A percentile compares a stretch with the other conserved stretches of the same genome.
Conservation (phyloP, 2,329 filamentous ascomycete species). For the Aspergillus hortae region DNA sequence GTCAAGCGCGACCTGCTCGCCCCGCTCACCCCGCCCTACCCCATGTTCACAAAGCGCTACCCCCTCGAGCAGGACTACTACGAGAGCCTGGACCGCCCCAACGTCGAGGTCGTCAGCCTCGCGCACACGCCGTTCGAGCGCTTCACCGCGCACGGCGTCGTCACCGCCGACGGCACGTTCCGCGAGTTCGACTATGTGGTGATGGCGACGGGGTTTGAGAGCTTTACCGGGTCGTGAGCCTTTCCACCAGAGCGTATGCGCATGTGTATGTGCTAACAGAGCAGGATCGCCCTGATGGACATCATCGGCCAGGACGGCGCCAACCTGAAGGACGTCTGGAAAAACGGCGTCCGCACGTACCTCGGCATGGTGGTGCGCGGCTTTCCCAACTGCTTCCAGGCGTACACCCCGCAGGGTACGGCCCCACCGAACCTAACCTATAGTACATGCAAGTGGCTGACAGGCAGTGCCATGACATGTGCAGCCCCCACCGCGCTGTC, state of each 20-base stretch:
- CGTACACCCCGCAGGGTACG: conserved; percentile 48
- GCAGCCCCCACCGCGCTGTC: conserved; percentile 36
- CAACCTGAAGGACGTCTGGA: conserved; percentile 29
- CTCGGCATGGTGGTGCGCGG: conserved; percentile 36
- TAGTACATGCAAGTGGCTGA: no score
- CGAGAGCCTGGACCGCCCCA: conserved; percentile 44
- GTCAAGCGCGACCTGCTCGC: conserved; percentile 50
- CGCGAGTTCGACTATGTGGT: conserved; percentile 36
- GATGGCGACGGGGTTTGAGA: conserved; percentile 40
- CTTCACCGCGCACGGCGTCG: conserved; percentile 38
- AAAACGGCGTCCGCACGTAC: conserved; percentile 27
- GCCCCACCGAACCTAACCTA: neutral
- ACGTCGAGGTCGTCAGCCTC: conserved; percentile 46
- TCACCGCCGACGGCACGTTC: conserved; percentile 31
- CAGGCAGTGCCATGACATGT: no score
- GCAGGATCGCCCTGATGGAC: conserved; percentile 29
- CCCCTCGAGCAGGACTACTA: conserved; percentile 49
- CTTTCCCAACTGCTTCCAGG: conserved; percentile 45
- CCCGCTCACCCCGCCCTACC: conserved; percentile 49
- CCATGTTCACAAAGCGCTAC: conserved; percentile 51
- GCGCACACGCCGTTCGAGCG: conserved; percentile 41
- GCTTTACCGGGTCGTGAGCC: conserved; percentile 26
- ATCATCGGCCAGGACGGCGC: conserved; percentile 24
- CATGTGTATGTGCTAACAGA: neutral
- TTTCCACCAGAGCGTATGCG: neutral